Evolutionary conservation across 148 eudicot genomes (phyloP), one percentile per base, ranked within the genome.

Genomic region (Limonium bicolor): DNA sequence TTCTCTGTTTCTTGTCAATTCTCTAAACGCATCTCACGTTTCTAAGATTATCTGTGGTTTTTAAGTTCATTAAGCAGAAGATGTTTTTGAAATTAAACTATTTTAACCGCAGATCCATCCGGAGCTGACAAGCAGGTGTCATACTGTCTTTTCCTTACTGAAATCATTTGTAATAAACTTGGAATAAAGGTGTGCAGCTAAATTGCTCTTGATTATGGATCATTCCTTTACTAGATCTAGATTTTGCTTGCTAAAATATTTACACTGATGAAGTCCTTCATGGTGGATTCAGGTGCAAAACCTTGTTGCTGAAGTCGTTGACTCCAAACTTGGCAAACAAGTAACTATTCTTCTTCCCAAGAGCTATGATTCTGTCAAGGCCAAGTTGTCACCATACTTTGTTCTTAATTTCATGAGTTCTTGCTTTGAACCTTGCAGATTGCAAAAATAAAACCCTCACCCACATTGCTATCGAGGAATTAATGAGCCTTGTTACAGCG

Each of bases 401-500:
- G n/a, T n/a, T n/a, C n/a, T n/a, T n/a, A n/a, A n/a, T n/a, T n/a
- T n/a, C n/a, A n/a, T n/a, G n/a, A n/a, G n/a, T n/a, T n/a, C n/a
- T n/a, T n/a, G n/a, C n/a, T n/a, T 43, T 37, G 20, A 25, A 20
- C 39, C 54, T 26, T 63, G 41, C 71, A 90, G 99, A 78, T 90
- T 41, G 59, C 85, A 51, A 67, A 63, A 50, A 72, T 77, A 52
- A 90, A 77, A 66, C 88, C 19, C 84, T 84, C 55, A 77, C 82
- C 35, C 84, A 69, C 35, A 85, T 84, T 65, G 82, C 93, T 9
- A 68, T 95, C 13, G 95, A 85, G 69, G 95, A 90, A 78, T 61
- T 90, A 49, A 90, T 90, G 99, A 84, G 95, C 71, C 94, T 80
- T 51, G 99, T 90, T 36, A 90, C 93, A 17, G 82, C 88, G 41